Percentiles rank a stretch among this genome's conserved stretches.
Conservation (phyloP, 495 filamentous ascomycete genomes). For the Jackrogersella minutella region DNA sequence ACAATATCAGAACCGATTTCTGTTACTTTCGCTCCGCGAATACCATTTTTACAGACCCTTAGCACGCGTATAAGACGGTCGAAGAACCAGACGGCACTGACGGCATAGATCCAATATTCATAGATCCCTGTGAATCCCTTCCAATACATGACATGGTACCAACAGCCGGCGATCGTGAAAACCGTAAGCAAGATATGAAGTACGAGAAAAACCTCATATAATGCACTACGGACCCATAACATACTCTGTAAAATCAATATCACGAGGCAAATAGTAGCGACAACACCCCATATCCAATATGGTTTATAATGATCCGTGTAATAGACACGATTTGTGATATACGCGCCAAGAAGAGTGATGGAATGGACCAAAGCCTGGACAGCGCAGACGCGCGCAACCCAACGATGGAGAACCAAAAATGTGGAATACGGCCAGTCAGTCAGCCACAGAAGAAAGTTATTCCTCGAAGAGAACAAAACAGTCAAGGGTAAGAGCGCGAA, state of each 20-base stretch:
- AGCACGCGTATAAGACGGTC: constrained; percentile 50
- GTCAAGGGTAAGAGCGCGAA: constrained; percentile 47
- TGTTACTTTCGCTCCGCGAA: constrained; percentile 42
- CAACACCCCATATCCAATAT: constrained; percentile 55
- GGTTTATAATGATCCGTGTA: constrained; percentile 11
- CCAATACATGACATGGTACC: constrained; percentile 49
- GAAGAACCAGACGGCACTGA: constrained; percentile 54
- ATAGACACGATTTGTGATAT: constrained; percentile 29
- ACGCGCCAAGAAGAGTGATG: constrained; percentile 29
- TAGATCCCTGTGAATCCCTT: constrained; percentile 45
- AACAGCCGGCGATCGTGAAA: constrained; percentile 51
- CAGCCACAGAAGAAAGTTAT: constrained; percentile 57
- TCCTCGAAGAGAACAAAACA: constrained; percentile 51
- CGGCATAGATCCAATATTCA: constrained; percentile 56
- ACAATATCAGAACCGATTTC: constrained; percentile 45
- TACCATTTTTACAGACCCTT: constrained; percentile 43
- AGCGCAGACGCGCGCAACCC: constrained; percentile 52
- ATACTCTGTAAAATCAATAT: constrained; percentile 23
- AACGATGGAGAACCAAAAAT: constrained; percentile 57
- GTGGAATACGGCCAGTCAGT: constrained; percentile 59
- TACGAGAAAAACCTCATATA: constrained; percentile 56
- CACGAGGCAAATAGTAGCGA: constrained; percentile 44
- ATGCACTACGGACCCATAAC: constrained; percentile 41
- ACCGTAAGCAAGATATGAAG: constrained; percentile 51
- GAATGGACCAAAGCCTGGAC: constrained; percentile 52